Base-by-base conservation (phyloP, 2,329 filamentous ascomycete species). In the Acrodontium crateriforme region DNA sequence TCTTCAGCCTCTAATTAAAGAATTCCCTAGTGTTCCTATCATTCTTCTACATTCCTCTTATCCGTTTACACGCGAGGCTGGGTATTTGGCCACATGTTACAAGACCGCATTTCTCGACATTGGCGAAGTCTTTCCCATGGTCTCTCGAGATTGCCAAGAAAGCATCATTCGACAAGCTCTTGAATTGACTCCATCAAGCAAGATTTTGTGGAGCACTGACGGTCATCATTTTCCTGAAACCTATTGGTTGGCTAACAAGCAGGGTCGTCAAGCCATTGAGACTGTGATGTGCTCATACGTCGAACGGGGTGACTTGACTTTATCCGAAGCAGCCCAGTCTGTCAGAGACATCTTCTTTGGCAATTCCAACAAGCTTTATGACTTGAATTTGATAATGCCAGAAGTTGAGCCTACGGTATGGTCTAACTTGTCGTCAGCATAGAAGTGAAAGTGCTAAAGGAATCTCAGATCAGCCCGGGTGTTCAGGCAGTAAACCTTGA, bases 91-190 rank as follows among this genome's bases (percentile, higher is more conserved):
- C 0, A 71, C 69, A 1, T 72, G 79, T 13, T 89, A 84, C 47
- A 62, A 69, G 14, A 87, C 91, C 45, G 78, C 80, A 2, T 89
- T 83, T 46, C 69, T 82, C 9, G 83, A 91, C 45, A 71, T 91
- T 29, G 81, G 83, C 1, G 77, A 84, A 45, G 75, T 89, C 0
- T 91, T 89, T 35, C 81, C 81, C 0, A 75, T 74, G 53, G 53
- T 89, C 19, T 85, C 76, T 37, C 68, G 76, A 26, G 72, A 82
- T 33, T 83, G 80, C 0, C 80, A 91, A 49, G 73, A 78, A 40
- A 60, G 62, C 0, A 67, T 83, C 2, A 39, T 91, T 9, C 69
- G 74, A 24, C 70, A 89, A 46, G 71, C 79, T 1, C 54, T 91
- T 6, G 82, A 91, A 49, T 52, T 87, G 3, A 77, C 74, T 13